These are phyloP conservation scores for Halenospora varia DNA, from an alignment of 495 filamentous ascomycete genomes.

Conservation along the genomic window DNA sequence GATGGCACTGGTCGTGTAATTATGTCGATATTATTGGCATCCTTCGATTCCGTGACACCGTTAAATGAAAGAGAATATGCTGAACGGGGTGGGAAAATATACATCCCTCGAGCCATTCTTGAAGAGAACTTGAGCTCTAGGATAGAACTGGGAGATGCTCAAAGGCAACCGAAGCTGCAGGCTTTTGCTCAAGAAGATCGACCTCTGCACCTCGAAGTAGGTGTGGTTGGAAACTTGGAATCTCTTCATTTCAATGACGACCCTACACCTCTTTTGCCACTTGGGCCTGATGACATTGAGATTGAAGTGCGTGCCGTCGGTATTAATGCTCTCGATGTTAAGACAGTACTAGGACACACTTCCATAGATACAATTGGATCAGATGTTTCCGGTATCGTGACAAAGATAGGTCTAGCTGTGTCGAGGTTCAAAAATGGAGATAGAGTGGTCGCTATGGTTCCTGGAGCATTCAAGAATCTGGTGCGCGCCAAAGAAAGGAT, in stretches of 20 bases:
- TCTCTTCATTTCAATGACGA: slow-evolving; percentile 22
- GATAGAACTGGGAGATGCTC: slow-evolving; percentile 1
- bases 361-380: slow-evolving; percentile 7
- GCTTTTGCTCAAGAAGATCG: slow-evolving; percentile 1
- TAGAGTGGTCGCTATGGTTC: not conserved
- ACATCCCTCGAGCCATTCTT: slow-evolving; percentile 5
- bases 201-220: slow-evolving; percentile 14
- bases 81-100: slow-evolving; percentile 8
- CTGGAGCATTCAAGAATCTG: not conserved
- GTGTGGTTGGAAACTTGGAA: slow-evolving; percentile 17
- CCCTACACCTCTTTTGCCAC: not conserved
- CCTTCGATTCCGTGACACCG: not conserved
- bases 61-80: slow-evolving; percentile 13
- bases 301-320: slow-evolving; percentile 27
- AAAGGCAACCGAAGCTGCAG: not conserved
- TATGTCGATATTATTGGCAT: not conserved
- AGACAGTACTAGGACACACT: slow-evolving; percentile 24
- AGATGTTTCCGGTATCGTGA: slow-evolving; percentile 20
- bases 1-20: slow-evolving; percentile 1
- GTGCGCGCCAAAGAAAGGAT: not conserved
- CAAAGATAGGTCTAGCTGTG: slow-evolving; percentile 1
- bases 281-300: slow-evolving; percentile 17
- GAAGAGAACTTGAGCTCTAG: slow-evolving; percentile 1
- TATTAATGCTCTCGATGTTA: slow-evolving; percentile 33
- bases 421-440: not conserved